Conservation (phyloP, 2,329 filamentous ascomycete species). For the Pseudogymnoascus sp. region DNA sequence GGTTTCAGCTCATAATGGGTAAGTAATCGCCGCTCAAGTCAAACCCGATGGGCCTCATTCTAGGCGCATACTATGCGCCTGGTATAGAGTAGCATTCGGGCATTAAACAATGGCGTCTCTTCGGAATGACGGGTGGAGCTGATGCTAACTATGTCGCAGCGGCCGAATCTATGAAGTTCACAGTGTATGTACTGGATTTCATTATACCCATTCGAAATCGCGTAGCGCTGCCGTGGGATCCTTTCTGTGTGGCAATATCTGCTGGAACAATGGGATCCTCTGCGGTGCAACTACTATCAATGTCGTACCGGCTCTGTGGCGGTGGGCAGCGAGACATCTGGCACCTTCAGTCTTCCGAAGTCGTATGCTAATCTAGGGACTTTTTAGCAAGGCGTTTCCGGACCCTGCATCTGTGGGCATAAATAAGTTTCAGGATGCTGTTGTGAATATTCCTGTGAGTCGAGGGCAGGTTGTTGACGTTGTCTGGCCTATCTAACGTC, state of each 20-base stretch:
- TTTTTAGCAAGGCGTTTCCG: not conserved
- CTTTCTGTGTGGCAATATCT: not conserved
- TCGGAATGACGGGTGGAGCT: not conserved
- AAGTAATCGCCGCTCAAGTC: not conserved
- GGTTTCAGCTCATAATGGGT: constrained; percentile 5
- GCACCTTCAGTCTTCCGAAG: not conserved
- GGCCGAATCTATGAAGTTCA: constrained; percentile 6
- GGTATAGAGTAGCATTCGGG: not conserved
- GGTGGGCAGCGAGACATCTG: not conserved
- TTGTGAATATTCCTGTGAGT: not conserved
- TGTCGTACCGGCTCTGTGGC: not conserved
- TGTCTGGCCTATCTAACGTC: not conserved
- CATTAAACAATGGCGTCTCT: not conserved
- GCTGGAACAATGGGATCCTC: not conserved
- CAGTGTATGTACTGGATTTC: constrained; percentile 38
- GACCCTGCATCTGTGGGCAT: not conserved
- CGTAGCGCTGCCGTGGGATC: not conserved
- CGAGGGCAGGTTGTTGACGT: not conserved
- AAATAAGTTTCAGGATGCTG: not conserved
- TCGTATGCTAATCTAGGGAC: not conserved
- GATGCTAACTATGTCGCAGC: not conserved
- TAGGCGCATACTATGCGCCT: not conserved
- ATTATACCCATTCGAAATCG: constrained; percentile 31
- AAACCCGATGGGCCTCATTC: not conserved
- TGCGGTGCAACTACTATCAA: not conserved